These are phyloP conservation scores for Penicillium pancosmium DNA, from an alignment of 495 filamentous ascomycete genomes.

Conservation along the genomic window DNA sequence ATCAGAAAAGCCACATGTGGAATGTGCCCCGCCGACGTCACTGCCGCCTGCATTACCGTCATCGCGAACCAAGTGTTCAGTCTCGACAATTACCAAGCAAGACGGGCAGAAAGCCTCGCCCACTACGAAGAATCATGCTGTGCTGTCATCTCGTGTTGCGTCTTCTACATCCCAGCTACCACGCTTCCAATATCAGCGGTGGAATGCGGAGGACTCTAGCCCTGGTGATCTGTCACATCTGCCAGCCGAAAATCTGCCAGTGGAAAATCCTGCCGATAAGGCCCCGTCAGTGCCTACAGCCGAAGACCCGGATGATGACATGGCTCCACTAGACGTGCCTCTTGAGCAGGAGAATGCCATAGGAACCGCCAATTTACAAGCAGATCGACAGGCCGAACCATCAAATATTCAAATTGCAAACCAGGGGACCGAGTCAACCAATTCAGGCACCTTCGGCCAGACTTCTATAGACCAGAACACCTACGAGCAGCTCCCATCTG, in stretches of 20 bases:
- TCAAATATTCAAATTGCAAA: conserved; percentile 25
- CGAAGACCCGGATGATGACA: not conserved
- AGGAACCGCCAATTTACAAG: not conserved
- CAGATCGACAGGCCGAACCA: not conserved
- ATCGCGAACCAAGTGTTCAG: not conserved
- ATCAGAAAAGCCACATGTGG: not conserved
- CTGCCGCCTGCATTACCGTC: not conserved
- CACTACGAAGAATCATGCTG: conserved; percentile 1
- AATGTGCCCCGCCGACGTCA: not conserved
- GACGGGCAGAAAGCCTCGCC: conserved; percentile 1
- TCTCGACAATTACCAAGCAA: not conserved
- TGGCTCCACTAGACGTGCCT: not conserved
- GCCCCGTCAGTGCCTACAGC: not conserved
- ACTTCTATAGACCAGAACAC: conserved; percentile 25
- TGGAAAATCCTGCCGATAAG: not conserved
- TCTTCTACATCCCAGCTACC: conserved; percentile 48
- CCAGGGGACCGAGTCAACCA: conserved; percentile 12
- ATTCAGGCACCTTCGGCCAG: conserved; percentile 5
- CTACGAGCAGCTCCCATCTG: conserved; percentile 43
- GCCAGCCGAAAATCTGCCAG: conserved; percentile 11
- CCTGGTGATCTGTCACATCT: conserved; percentile 5
- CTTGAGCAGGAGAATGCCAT: not conserved
- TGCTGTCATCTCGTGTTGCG: conserved; percentile 36
- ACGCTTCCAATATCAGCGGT: conserved; percentile 51
- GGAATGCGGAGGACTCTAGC: conserved; percentile 14